Base-by-base conservation (phyloP, 1,139 yeast genomes). In the Geotrichum reessii region DNA sequence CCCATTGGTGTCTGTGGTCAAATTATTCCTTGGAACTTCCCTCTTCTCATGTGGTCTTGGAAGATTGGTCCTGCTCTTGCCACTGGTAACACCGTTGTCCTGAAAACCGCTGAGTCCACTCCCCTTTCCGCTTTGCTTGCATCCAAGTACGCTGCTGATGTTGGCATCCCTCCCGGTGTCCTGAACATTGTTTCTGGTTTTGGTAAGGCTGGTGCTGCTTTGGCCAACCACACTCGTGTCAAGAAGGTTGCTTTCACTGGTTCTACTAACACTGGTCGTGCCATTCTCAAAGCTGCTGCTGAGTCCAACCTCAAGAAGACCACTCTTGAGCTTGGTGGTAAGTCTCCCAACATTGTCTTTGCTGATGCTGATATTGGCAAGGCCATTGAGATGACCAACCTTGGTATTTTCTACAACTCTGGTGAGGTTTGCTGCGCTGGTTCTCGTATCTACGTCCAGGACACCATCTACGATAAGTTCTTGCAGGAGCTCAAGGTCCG, bases 381-480 rank as follows among this genome's bases (percentile, higher is more conserved):
- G 65, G 81, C 91, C 57, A 81, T 86, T 57, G 75, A 77, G 65
- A 76, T 80, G 67, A 76, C 82, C 64, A 73, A 81, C 56, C 65
- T 76, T 57, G 86, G 86, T 72, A 83, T 83, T 65, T 82, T 79
- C 80, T 83, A 78, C 79, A 87, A 86, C 78, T 82, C 89, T 62
- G 95, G 95, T 74, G 92, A 87, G 76, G 91, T 86, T 58, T 86
- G 93, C 76, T 83, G 86, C 73, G 92, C 93, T 4, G 93, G 93
- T 66, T 85, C 93, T 55, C 84, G 95, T 75, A 75, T 87, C 63
- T 86, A 82, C 71, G 80, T 86, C 64, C 93, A 87, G 74, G 88
- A 84, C 66, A 83, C 79, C 59, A 76, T 86, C 69, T 85, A 87
- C 75, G 91, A 86, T 68, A 77, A 79, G 66, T 77, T 86, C 63